phyloP scores from a whole-genome alignment of 208 protist genomes.

The Leishmania tarentolae region DNA sequence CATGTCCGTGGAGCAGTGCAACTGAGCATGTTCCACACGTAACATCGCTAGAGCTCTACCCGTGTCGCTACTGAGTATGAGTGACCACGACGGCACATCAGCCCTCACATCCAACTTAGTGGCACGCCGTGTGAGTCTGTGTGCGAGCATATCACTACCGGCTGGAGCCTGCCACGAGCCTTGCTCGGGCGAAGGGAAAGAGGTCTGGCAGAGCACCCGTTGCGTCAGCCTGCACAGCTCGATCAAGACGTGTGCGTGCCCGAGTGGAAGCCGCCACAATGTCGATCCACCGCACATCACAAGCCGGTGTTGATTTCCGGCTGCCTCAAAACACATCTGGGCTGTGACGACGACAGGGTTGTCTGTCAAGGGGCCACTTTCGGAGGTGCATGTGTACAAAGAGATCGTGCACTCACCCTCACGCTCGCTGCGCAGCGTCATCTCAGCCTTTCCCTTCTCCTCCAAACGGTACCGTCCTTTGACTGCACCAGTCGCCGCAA shows the following conservation, averaged over 20 bases:
- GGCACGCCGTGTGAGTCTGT: not conserved
- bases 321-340: slow-evolving; percentile 1
- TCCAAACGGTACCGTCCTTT: slow-evolving; percentile 18
- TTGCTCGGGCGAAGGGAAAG: not conserved
- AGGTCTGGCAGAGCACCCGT: not conserved
- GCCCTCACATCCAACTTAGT: not conserved
- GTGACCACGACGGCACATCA: not conserved
- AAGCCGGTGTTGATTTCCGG: not conserved
- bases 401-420: slow-evolving; percentile 18
- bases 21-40: slow-evolving; percentile 4
- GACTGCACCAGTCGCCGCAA: slow-evolving; percentile 8
- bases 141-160: not conserved
- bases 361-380: slow-evolving; percentile 10
- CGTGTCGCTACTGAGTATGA: slow-evolving; percentile 19
- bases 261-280: slow-evolving; percentile 17
- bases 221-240: not conserved
- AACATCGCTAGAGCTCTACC: not conserved
- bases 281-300: slow-evolving; percentile 13
- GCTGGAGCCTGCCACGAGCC: not conserved
- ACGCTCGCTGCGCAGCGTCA: slow-evolving; percentile 14
- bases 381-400: slow-evolving; percentile 13
- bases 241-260: slow-evolving; percentile 15
- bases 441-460: not conserved
- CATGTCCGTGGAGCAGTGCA: slow-evolving; percentile 17
- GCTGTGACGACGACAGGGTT: slow-evolving; percentile 7